Evolutionary conservation across 352 stramenopile species (phyloP), one percentile per base, ranked within the genome.

Genomic region (Globisporangium parvum): DNA sequence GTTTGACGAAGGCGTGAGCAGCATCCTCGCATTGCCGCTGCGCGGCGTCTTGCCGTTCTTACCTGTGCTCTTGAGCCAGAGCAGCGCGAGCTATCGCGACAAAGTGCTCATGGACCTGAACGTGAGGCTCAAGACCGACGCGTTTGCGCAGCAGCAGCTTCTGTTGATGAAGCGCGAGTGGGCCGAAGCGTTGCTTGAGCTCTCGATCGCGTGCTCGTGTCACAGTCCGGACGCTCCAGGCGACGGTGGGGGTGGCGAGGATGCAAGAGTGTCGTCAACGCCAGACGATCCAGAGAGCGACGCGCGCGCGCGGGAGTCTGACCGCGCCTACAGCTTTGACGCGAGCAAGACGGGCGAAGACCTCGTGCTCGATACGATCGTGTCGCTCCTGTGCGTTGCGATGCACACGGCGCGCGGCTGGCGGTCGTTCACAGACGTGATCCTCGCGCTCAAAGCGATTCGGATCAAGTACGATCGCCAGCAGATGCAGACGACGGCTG

Each of bases 61-160:
- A 33, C 80, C 85, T 0, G 69, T 80, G 42, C 57, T 93, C 15
- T 55, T 95, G 8, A 66, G 67, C 2, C 71, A 71, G 28, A 78
- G 73, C n/a, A 83, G 73, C 1, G 51, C 67, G 0, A 58, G 63
- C 28, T 78, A 83, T 51, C 77, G 85, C 2, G 85, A 95, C 51
- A 86, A 88, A 40, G 73, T 92, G 10, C 65, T 95, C 11, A 91
- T 95, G 81, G 83, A 93, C n/a, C 80, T 95, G 44, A 93, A 88
- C 50, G 79, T 95, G 15, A 85, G 82, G 64, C 67, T 95, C 12
- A 95, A 95, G 58, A 95, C 79, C 0, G 78, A 92, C 26, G 71
- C 85, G 50, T 51, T 68, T 0, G 54, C 76, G n/a, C 79, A 92
- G 45, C 77, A 89, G 35, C 75, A 89, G n/a, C 50, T 95, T 28